Base-by-base conservation (phyloP, 2,329 filamentous ascomycete species). In the Aspergillus fumigatus region DNA sequence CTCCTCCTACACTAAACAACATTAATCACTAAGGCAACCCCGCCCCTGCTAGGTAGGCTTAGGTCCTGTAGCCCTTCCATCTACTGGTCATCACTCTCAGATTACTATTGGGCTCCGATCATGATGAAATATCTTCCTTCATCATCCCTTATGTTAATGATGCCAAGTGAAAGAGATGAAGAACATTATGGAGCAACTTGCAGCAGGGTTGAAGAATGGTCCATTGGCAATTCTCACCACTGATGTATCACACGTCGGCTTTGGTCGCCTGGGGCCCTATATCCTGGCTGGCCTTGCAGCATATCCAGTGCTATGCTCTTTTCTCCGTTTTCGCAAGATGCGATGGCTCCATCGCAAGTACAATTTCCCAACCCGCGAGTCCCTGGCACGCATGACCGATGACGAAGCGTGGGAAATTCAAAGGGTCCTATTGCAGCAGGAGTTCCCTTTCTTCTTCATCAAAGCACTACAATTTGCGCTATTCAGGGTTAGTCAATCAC, bases 401-500 rank as follows among this genome's bases (percentile, higher is more conserved):
- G 70, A 79, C 26, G 77, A 85, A 48, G 82, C 82, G 1, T 81
- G 73, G 56, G 65, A 75, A 43, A 84, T 86, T 50, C 72, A 80
- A 40, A 72, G 68, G 51, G 70, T 72, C 21, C 53, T 84, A 2
- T 68, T 71, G 2, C 71, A 79, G 51, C 70, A 80, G 3, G 84
- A 87, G 62, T 87, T 87, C 59, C 84, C 84, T 0, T 78, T 75
- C 50, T 75, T 79, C 0, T 79, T 73, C 53, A 66, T 75, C 11
- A 82, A 79, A 51, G 75, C 81, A 1, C 68, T 85, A 4, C 79
- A 84, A 54, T 85, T 86, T 66, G 82, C 84, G 1, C 73, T 87
- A 5, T 84, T 86, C 67, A 80, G 80, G 70, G 80, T 81, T 57
- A 38, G 70, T 47, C 17, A 35, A 25, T 48, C 8, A 19, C n/a